A percentile compares a stretch with the other conserved stretches of the same genome.
These are phyloP conservation scores for Eucalyptus grandis DNA, from an alignment of 345 rosid species.

Conservation along the genomic window DNA sequence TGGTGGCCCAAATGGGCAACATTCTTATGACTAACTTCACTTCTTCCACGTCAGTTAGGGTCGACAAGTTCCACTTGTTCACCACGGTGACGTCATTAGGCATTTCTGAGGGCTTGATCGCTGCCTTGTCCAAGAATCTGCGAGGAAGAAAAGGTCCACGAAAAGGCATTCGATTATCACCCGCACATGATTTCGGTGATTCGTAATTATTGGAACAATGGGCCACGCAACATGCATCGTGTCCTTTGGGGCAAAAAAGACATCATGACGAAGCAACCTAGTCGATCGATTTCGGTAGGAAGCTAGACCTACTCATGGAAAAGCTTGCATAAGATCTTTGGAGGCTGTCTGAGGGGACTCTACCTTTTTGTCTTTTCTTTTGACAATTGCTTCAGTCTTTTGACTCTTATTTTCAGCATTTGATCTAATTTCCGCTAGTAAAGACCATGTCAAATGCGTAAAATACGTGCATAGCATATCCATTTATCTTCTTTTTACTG, in stretches of 20 bases:
- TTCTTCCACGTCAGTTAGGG: constrained; percentile 89
- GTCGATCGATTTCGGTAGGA: background rate
- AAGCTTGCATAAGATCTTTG: background rate
- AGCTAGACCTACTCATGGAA: background rate
- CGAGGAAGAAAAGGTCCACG: background rate
- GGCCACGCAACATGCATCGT: background rate
- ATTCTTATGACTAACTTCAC: constrained; percentile 79
- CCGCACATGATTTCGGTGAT: background rate
- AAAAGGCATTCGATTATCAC: background rate
- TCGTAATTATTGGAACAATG: background rate
- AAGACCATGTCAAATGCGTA: background rate
- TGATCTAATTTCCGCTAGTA: background rate
- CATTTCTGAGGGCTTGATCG: constrained; percentile 35
- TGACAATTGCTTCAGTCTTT: background rate
- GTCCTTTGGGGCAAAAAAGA: background rate
- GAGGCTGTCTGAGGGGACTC: background rate
- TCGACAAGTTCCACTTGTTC: constrained; percentile 73
- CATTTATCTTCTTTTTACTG: background rate
- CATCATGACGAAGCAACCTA: background rate
- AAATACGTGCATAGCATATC: background rate
- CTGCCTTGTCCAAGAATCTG: constrained; percentile 87
- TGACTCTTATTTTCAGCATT: background rate
- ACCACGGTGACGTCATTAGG: background rate
- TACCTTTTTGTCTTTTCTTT: background rate
- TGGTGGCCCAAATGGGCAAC: constrained; percentile 94